Conservation (phyloP, 2,329 filamentous ascomycete species). For the Trichoderma citrinoviride region DNA sequence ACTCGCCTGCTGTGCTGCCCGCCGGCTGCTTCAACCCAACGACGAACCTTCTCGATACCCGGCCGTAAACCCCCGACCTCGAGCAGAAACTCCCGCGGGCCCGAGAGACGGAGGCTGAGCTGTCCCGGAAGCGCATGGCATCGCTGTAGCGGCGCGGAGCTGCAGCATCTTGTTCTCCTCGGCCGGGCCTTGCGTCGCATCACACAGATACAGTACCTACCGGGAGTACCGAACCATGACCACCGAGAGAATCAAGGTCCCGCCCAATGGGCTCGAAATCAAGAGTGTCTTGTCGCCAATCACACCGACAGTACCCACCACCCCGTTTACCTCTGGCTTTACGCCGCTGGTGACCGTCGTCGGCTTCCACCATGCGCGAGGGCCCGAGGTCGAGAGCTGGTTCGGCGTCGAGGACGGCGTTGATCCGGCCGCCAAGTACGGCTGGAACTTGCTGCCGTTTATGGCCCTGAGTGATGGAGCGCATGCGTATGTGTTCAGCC, state of each 20-base stretch:
- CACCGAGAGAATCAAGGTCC: slow-evolving; percentile 29
- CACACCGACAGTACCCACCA: slow-evolving; percentile 32
- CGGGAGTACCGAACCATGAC: slow-evolving; percentile 30
- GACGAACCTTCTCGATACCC: not conserved
- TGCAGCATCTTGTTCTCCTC: slow-evolving; percentile 16
- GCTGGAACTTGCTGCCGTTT: slow-evolving; percentile 89
- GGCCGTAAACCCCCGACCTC: not conserved
- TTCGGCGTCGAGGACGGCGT: slow-evolving; percentile 71
- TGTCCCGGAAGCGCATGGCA: slow-evolving; percentile 28
- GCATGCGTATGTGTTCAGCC: slow-evolving; percentile 69
- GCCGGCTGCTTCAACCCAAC: not conserved
- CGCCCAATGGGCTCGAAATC: slow-evolving; percentile 28
- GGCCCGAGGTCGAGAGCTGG: slow-evolving; percentile 92
- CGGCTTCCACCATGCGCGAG: slow-evolving; percentile 80
- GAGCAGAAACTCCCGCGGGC: not conserved
- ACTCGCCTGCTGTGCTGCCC: not conserved
- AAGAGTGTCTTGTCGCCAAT: slow-evolving; percentile 36
- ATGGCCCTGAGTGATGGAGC: slow-evolving; percentile 96
- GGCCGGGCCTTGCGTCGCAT: slow-evolving; percentile 14
- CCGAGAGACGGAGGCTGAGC: slow-evolving; percentile 6
- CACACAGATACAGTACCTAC: not conserved
- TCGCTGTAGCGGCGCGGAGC: slow-evolving; percentile 23
- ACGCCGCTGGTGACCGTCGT: slow-evolving; percentile 74
- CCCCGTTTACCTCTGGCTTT: slow-evolving; percentile 44
- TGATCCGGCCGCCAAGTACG: slow-evolving; percentile 79